Percentiles rank a stretch among this genome's conserved stretches.
phyloP scores from a whole-genome alignment of 2,329 filamentous ascomycete species.

The Stachybotrys echinatus region DNA sequence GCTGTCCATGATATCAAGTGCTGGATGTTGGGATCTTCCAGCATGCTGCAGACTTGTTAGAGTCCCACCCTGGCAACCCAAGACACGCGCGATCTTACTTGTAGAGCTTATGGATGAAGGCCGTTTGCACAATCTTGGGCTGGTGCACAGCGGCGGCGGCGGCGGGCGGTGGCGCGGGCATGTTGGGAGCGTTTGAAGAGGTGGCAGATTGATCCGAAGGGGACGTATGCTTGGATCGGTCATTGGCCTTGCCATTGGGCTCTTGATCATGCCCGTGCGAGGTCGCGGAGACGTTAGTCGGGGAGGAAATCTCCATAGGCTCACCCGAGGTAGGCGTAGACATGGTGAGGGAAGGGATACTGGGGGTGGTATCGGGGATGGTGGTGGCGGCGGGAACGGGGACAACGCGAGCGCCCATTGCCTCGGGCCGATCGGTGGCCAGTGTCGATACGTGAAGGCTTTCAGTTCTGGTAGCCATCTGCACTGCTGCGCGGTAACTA shows the following conservation, averaged over 20 bases:
- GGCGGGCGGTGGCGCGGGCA: conserved; percentile 46
- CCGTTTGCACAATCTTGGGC: conserved; percentile 96
- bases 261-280: conserved; percentile 39
- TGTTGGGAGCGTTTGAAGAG: conserved; percentile 28
- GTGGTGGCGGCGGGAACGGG: conserved; percentile 48
- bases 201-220: conserved; percentile 30
- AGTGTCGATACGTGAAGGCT: conserved; percentile 39
- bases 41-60: conserved; percentile 64
- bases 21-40: conserved; percentile 88
- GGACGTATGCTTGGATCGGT: conserved; percentile 29
- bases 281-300: conserved; percentile 37
- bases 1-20: conserved; percentile 96
- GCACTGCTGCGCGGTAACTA: conserved; percentile 26
- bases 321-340: conserved; percentile 53
- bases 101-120: conserved; percentile 98
- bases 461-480: conserved; percentile 50
- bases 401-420: conserved; percentile 48
- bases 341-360: conserved; percentile 40
- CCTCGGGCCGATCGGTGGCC: conserved; percentile 35
- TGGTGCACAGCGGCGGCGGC: conserved; percentile 77
- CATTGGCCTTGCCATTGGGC: conserved; percentile 27
- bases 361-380: not conserved
- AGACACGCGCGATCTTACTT: conserved; percentile 57
- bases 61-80: not conserved
- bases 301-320: conserved; percentile 57